Evolutionary conservation across 2,329 filamentous ascomycete genomes (phyloP).

Genomic region (Colletotrichum cereale): DNA sequence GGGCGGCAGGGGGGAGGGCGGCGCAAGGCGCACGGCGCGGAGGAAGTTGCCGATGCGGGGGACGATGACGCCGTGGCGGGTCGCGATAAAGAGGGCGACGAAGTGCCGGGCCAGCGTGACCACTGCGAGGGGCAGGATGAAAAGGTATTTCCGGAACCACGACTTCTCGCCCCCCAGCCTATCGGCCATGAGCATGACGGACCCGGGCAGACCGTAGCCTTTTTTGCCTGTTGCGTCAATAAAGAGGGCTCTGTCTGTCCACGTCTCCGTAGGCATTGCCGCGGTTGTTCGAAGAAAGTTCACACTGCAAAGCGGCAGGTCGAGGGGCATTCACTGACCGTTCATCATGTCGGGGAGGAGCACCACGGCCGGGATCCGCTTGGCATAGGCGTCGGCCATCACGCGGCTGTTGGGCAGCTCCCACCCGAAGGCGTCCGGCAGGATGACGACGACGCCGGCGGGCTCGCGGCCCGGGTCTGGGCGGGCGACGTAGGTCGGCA

Average conservation of each 20-base stretch:
- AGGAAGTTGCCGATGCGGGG: slow-evolving; percentile 54
- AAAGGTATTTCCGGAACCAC: slow-evolving; percentile 29
- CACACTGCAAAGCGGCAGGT: not conserved
- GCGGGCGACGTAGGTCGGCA: slow-evolving; percentile 45
- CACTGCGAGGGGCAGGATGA: slow-evolving; percentile 48
- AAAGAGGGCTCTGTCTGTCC: not conserved
- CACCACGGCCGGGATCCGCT: slow-evolving; percentile 61
- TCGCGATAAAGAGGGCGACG: slow-evolving; percentile 50
- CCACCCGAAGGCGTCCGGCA: slow-evolving; percentile 69
- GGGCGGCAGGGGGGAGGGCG: slow-evolving; percentile 16
- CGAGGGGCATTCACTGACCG: slow-evolving; percentile 43
- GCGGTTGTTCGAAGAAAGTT: not conserved
- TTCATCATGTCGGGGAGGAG: slow-evolving; percentile 70
- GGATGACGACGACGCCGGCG: slow-evolving; percentile 65
- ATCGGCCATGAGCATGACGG: slow-evolving; percentile 47
- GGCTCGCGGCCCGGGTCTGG: slow-evolving; percentile 42
- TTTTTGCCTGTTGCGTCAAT: slow-evolving; percentile 9
- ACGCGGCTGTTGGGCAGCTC: slow-evolving; percentile 65
- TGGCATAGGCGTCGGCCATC: slow-evolving; percentile 66
- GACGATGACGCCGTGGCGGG: slow-evolving; percentile 47
- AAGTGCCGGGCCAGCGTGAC: slow-evolving; percentile 36
- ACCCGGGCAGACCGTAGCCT: slow-evolving; percentile 49
- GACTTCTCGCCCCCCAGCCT: slow-evolving; percentile 37
- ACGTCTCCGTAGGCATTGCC: not conserved
- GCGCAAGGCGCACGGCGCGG: slow-evolving; percentile 50